Conservation (phyloP, 2,329 filamentous ascomycete species). For the Aspergillus sp. region DNA sequence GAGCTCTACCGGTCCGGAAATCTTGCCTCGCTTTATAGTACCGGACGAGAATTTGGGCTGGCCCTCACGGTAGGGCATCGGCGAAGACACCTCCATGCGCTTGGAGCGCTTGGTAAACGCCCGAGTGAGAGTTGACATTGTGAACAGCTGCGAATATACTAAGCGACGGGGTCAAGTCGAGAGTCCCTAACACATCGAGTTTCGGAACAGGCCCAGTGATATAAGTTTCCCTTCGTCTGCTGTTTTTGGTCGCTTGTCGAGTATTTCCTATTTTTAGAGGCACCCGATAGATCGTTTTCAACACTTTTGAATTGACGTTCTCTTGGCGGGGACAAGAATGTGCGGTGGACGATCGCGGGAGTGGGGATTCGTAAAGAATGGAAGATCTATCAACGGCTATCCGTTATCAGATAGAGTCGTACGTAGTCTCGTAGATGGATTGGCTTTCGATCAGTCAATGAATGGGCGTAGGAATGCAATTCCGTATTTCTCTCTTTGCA, state of each 20-base stretch:
- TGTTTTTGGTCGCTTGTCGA: constrained; percentile 8
- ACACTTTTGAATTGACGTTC: constrained; percentile 5
- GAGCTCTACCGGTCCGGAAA: constrained; percentile 83
- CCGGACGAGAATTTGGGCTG: constrained; percentile 46
- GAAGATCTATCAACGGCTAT: constrained; percentile 30
- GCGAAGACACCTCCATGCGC: constrained; percentile 45
- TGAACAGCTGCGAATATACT: constrained; percentile 10
- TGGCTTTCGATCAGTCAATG: neutral
- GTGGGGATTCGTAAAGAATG: constrained; percentile 31
- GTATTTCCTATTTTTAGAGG: constrained; percentile 18
- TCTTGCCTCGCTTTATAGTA: constrained; percentile 53
- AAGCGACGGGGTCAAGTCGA: neutral
- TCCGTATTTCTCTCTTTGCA: constrained; percentile 22
- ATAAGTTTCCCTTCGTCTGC: constrained; percentile 8
- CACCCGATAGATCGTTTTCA: constrained; percentile 12
- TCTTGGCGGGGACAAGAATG: constrained; percentile 19
- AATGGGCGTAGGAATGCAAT: constrained; percentile 14
- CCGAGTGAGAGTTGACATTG: constrained; percentile 42
- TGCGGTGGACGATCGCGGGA: constrained; percentile 29
- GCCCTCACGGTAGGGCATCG: constrained; percentile 46
- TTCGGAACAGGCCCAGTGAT: constrained; percentile 1
- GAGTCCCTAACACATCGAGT: constrained; percentile 2
- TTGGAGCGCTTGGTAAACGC: constrained; percentile 51
- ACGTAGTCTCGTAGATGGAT: constrained; percentile 3
- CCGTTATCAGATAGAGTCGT: constrained; percentile 25